Evolutionary conservation across 1,139 yeast genomes (phyloP).

Genomic region (Debaryomyces nepalensis): DNA sequence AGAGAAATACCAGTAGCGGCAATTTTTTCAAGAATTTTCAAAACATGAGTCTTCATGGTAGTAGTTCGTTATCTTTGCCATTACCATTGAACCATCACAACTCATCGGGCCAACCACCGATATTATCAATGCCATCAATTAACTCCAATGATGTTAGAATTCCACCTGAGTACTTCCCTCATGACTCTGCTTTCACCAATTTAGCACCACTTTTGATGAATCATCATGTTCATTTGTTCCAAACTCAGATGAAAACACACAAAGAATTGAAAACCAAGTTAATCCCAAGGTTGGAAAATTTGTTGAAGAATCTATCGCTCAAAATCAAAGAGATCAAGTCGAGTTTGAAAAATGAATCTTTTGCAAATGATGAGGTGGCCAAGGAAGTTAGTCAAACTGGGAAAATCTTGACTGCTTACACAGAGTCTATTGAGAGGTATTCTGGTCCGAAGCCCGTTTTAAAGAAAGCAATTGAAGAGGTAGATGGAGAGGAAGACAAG

Average conservation of each 20-base stretch:
- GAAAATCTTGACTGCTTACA: conserved; percentile 35
- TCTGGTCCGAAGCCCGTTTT: conserved; percentile 34
- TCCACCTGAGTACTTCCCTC: conserved; percentile 54
- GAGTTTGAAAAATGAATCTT: conserved; percentile 48
- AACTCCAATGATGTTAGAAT: conserved; percentile 35
- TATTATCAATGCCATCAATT: not conserved
- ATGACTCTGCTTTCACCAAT: conserved; percentile 38
- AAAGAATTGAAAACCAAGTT: conserved; percentile 40
- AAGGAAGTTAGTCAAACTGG: conserved; percentile 50
- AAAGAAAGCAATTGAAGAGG: conserved; percentile 24
- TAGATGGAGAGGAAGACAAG: conserved; percentile 28
- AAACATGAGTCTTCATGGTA: not conserved
- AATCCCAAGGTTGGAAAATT: conserved; percentile 44
- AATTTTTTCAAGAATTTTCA: conserved; percentile 8
- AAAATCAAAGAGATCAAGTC: conserved; percentile 51
- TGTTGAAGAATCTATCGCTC: conserved; percentile 40
- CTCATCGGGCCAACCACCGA: not conserved
- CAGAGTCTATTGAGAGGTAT: conserved; percentile 40
- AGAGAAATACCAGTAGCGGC: conserved; percentile 19
- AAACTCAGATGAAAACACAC: conserved; percentile 33
- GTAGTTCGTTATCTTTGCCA: conserved; percentile 1
- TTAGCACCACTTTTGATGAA: conserved; percentile 41
- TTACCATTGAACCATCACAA: not conserved
- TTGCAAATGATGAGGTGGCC: conserved; percentile 42
- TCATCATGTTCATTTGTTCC: conserved; percentile 40